Conservation (phyloP, 1,284 basidiomycete species). For the Cutaneotrichosporon cavernicola region DNA sequence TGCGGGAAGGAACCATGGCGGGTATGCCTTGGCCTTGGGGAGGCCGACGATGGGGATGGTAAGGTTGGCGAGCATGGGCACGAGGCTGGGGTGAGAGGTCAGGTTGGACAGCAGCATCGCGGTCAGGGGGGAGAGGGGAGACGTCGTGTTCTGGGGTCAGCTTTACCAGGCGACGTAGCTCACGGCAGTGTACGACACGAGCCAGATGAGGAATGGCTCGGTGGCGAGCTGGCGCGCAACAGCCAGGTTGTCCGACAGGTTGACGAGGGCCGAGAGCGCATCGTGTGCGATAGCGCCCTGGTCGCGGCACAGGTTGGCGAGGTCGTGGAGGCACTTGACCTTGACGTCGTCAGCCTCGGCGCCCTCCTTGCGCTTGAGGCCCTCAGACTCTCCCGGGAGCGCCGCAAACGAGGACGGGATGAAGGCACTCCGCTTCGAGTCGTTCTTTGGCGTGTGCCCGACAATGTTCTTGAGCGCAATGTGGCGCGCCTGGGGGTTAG, state of each 20-base stretch:
- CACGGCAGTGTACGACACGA: slow-evolving; percentile 89
- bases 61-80: slow-evolving; percentile 66
- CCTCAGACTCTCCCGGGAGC: slow-evolving; percentile 30
- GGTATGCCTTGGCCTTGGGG: slow-evolving; percentile 54
- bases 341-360: slow-evolving; percentile 64
- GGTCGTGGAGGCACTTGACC: slow-evolving; percentile 59
- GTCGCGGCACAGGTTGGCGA: slow-evolving; percentile 82
- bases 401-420: slow-evolving; percentile 57
- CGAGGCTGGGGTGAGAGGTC: slow-evolving; percentile 72
- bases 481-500: slow-evolving; percentile 81
- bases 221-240: slow-evolving; percentile 72
- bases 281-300: slow-evolving; percentile 89
- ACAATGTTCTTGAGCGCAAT: slow-evolving; percentile 81
- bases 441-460: slow-evolving; percentile 70
- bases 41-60: slow-evolving; percentile 64
- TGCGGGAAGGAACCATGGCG: slow-evolving; percentile 66
- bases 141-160: slow-evolving; percentile 68
- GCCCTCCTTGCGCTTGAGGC: slow-evolving; percentile 53
- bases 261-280: slow-evolving; percentile 90
- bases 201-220: slow-evolving; percentile 71
- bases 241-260: slow-evolving; percentile 81
- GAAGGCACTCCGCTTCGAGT: slow-evolving; percentile 72
- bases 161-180: slow-evolving; percentile 36
- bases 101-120: slow-evolving; percentile 97
- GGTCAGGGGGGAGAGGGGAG: slow-evolving; percentile 87